These are phyloP conservation scores for Arthrobotrys entomopaga DNA, from an alignment of 2,329 filamentous ascomycete genomes.

Conservation along the genomic window DNA sequence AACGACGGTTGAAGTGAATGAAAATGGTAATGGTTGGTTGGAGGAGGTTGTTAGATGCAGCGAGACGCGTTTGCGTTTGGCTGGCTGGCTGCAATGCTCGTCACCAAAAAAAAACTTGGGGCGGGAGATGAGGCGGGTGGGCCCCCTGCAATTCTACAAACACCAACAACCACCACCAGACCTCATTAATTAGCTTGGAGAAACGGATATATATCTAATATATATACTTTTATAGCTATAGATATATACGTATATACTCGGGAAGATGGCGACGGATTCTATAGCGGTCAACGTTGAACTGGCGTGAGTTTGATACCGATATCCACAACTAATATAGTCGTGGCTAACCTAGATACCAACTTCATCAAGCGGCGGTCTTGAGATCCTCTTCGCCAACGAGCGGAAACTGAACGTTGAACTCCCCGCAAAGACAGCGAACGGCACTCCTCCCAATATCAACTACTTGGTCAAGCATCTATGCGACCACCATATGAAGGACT, in stretches of 20 bases:
- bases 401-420: constrained; percentile 76
- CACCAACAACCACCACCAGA: not conserved
- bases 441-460: constrained; percentile 71
- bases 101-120: constrained; percentile 46
- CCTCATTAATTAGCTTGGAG: constrained; percentile 29
- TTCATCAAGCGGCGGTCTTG: constrained; percentile 79
- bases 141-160: constrained; percentile 10
- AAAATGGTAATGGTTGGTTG: constrained; percentile 12
- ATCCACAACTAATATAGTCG: not conserved
- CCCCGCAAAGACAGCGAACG: constrained; percentile 70
- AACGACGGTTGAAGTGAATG: constrained; percentile 18
- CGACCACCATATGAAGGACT: constrained; percentile 83
- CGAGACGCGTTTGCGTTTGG: constrained; percentile 43
- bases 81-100: constrained; percentile 27
- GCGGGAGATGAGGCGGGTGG: constrained; percentile 36
- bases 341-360: not conserved
- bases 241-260: not conserved
- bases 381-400: constrained; percentile 90
- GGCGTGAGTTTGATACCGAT: constrained; percentile 63
- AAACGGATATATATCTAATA: constrained; percentile 4
- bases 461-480: constrained; percentile 83
- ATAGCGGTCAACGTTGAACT: constrained; percentile 59
- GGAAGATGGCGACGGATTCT: constrained; percentile 21
- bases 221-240: no score
- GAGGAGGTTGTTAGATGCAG: constrained; percentile 14